phyloP scores from a whole-genome alignment of 2,329 filamentous ascomycete genomes.

The Metarhizium humberi region DNA sequence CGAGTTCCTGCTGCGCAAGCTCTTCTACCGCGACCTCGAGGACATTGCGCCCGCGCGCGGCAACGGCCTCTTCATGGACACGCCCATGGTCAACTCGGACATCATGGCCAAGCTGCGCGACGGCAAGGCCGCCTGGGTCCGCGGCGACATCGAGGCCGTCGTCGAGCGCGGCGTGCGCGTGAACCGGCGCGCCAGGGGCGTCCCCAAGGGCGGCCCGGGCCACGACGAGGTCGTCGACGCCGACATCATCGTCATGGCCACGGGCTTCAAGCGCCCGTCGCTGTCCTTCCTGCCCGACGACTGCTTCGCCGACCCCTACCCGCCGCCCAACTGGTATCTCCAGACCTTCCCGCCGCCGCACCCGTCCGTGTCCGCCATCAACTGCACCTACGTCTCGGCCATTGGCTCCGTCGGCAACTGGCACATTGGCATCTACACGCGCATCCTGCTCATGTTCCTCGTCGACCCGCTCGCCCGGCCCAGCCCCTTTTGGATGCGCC shows the following conservation, averaged over 20 bases:
- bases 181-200: constrained; percentile 61
- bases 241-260: constrained; percentile 76
- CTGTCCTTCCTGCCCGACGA: constrained; percentile 66
- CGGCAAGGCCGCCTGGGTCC: constrained; percentile 68
- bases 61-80: constrained; percentile 72
- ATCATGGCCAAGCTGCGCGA: constrained; percentile 66
- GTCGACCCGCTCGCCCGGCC: constrained; percentile 69
- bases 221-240: constrained; percentile 55
- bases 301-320: constrained; percentile 64
- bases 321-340: constrained; percentile 79
- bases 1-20: constrained; percentile 61
- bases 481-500: constrained; percentile 64
- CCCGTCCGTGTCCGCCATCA: constrained; percentile 67
- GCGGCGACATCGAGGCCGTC: constrained; percentile 67
- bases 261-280: constrained; percentile 67
- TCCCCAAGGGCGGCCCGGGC: constrained; percentile 69
- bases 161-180: constrained; percentile 56
- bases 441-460: constrained; percentile 79
- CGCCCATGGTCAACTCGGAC: constrained; percentile 80
- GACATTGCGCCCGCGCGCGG: constrained; percentile 56
- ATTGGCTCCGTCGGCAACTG: constrained; percentile 80
- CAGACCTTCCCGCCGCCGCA: constrained; percentile 74
- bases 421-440: constrained; percentile 84
- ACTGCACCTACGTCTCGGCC: constrained; percentile 71
- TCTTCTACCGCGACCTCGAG: constrained; percentile 76